Conservation (phyloP, 2,329 filamentous ascomycete species). For the Fusarium haematococcum region DNA sequence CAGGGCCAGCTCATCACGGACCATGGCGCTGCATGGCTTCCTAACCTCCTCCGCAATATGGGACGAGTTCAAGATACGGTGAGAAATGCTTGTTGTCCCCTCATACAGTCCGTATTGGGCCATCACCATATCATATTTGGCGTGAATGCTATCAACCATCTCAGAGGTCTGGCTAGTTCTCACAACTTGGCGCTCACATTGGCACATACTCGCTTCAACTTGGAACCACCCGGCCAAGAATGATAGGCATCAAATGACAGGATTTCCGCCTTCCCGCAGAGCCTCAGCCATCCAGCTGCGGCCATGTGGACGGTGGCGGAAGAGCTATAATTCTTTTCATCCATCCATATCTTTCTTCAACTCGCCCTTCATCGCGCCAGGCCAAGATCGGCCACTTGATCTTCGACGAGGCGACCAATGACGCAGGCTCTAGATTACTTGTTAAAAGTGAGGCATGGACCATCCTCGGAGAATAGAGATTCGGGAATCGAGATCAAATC, state of each 20-base stretch:
- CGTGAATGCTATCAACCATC: background rate
- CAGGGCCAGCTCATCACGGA: constrained; percentile 26
- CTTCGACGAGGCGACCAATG: background rate
- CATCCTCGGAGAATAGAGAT: background rate
- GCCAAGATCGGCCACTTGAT: background rate
- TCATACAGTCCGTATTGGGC: background rate
- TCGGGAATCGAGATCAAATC: constrained; percentile 14
- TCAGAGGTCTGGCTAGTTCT: background rate
- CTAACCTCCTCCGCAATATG: background rate
- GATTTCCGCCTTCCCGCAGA: constrained; percentile 34
- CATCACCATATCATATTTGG: background rate
- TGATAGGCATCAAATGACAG: constrained; percentile 8
- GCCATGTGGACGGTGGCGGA: constrained; percentile 35
- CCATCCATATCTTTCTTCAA: background rate
- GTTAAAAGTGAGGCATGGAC: background rate
- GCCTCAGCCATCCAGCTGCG: constrained; percentile 35
- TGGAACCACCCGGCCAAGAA: constrained; percentile 31
- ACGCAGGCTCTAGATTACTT: background rate
- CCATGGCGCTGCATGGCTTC: constrained; percentile 12
- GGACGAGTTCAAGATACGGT: background rate
- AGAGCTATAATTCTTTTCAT: background rate
- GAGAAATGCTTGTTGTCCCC: background rate
- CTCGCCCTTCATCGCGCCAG: background rate
- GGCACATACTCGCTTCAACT: constrained; percentile 25
- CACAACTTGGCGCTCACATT: constrained; percentile 16